A percentile compares a stretch with the other conserved stretches of the same genome.
Evolutionary conservation across 148 eudicot species (phyloP).

Genomic region (Vaccinium corymbosum): DNA sequence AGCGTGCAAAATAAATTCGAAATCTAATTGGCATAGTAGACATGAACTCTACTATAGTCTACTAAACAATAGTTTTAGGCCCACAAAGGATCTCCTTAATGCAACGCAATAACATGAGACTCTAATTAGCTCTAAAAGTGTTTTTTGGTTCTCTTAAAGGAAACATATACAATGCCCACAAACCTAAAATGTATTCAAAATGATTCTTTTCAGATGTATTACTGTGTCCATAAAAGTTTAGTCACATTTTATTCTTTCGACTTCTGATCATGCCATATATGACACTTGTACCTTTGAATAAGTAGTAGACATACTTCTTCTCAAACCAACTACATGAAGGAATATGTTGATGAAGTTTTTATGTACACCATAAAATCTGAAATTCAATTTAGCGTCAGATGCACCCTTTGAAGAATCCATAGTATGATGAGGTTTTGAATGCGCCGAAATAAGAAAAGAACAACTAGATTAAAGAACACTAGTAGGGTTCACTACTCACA

Average conservation of each 20-base stretch:
- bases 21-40: not conserved
- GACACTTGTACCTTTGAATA: not conserved
- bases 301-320: not conserved
- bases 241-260: not conserved
- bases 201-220: not conserved
- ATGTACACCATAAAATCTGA: not conserved
- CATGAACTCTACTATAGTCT: not conserved
- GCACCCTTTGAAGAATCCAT: not conserved
- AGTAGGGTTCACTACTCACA: conserved; percentile 41
- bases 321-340: not conserved
- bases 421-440: conserved; percentile 7
- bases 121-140: not conserved
- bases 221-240: not conserved
- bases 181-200: not conserved
- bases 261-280: not conserved
- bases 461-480: not conserved
- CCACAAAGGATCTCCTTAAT: not conserved
- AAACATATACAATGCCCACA: not conserved
- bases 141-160: not conserved
- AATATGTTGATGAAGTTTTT: not conserved
- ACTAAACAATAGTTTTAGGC: not conserved
- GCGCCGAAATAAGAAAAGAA: not conserved
- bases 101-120: not conserved
- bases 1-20: too few relatives aligned
- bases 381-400: not conserved